Evolutionary conservation across 2,329 filamentous ascomycete species (phyloP).

Genomic region (Rhytidhysteron rufulum): DNA sequence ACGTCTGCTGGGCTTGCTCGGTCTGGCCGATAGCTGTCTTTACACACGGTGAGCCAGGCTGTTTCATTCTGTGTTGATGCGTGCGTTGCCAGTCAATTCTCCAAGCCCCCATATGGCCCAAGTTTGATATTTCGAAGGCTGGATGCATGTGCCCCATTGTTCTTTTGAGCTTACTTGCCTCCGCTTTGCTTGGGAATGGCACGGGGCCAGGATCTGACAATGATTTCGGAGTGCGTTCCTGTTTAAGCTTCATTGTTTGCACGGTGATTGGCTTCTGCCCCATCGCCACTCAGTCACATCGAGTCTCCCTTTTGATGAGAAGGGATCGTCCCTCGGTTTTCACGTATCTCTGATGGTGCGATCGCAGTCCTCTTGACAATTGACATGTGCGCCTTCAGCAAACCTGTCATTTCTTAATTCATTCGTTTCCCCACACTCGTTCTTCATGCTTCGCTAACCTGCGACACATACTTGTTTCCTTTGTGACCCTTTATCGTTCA

Average conservation of each 20-base stretch:
- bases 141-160: conserved; percentile 14
- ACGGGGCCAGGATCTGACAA: conserved; percentile 15
- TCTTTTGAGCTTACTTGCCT: conserved; percentile 11
- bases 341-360: background rate
- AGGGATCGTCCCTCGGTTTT: conserved; percentile 1
- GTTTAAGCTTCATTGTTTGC: conserved; percentile 17
- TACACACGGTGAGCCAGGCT: background rate
- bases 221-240: conserved; percentile 28
- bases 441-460: background rate
- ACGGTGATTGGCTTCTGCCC: conserved; percentile 14
- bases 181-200: conserved; percentile 9
- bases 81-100: conserved; percentile 10
- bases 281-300: conserved; percentile 24
- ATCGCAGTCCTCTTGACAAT: background rate
- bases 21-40: background rate
- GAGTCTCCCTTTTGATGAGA: conserved; percentile 4
- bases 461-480: background rate
- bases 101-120: no score
- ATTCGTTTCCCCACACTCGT: background rate
- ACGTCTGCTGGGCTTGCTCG: background rate
- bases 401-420: background rate
- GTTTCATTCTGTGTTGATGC: conserved; percentile 3
- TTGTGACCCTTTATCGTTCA: background rate
- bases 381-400: conserved; percentile 1
- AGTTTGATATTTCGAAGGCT: background rate